Conservation (phyloP, 768 basidiomycete species). For the Agaricus sinodeliciosus region DNA sequence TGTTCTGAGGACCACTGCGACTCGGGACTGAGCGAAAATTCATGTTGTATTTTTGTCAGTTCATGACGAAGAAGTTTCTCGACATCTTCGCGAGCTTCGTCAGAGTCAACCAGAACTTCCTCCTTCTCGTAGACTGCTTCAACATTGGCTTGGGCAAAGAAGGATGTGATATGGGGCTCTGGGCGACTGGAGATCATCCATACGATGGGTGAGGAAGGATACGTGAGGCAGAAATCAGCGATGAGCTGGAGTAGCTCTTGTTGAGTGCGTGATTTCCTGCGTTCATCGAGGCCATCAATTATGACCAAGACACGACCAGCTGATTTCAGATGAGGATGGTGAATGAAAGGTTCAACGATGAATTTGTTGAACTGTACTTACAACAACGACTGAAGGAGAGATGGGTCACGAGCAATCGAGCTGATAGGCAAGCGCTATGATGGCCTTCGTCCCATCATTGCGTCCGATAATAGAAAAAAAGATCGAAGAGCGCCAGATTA, state of each 20-base stretch:
- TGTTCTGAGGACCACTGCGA: neutral
- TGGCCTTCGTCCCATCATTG: neutral
- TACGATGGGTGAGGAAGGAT: neutral
- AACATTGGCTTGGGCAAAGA: neutral
- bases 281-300: constrained; percentile 1
- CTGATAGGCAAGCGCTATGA: constrained; percentile 16
- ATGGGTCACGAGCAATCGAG: constrained; percentile 13
- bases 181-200: constrained; percentile 2
- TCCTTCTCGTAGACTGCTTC: neutral
- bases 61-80: neutral
- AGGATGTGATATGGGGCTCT: neutral
- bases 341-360: constrained; percentile 11
- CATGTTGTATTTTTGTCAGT: neutral
- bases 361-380: constrained; percentile 11
- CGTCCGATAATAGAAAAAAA: neutral
- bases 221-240: neutral
- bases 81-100: neutral
- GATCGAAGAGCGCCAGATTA: neutral
- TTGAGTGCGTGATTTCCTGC: neutral
- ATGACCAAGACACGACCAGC: neutral
- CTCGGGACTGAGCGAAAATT: neutral
- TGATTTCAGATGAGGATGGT: neutral
- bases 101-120: neutral
- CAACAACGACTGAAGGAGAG: constrained; percentile 7
- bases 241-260: neutral